A percentile compares a stretch with the other conserved stretches of the same genome.
Conservation (phyloP, 169 alveolate species). For the Plasmodium malariae region DNA sequence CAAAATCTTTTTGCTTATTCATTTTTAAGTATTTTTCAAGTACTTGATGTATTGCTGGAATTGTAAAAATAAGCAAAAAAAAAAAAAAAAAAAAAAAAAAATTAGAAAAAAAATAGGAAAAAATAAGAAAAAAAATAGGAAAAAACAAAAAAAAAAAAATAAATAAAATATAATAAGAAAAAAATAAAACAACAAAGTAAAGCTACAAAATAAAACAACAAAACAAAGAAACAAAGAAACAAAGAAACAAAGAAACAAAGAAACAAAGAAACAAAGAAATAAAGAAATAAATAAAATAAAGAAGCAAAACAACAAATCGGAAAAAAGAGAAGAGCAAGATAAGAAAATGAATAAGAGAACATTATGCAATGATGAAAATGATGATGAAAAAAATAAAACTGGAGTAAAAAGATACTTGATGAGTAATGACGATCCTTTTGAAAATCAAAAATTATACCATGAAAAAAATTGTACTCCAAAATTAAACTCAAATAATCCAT, state of each 20-base stretch:
- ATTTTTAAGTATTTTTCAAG: no score
- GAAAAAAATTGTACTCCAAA: constrained; percentile 30
- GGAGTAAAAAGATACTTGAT: constrained; percentile 65
- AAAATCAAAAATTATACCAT: constrained; percentile 27
- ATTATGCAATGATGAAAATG: constrained; percentile 34
- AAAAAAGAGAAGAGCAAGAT: background rate
- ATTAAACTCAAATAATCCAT: constrained; percentile 12
- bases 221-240: no score
- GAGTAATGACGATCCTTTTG: constrained; percentile 60
- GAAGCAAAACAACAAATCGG: background rate
- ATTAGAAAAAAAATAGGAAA: no score
- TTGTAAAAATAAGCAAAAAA: no score
- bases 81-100: no score
- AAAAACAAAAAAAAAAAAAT: no score
- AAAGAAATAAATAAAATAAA: background rate
- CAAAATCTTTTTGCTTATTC: no score
- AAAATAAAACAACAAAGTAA: no score
- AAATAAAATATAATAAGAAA: no score
- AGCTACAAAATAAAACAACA: no score
- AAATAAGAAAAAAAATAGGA: no score
- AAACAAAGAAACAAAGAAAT: background rate
- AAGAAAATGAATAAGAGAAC: constrained; percentile 70
- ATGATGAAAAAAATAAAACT: constrained; percentile 37
- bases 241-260: background rate
- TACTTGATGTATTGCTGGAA: no score